These are phyloP conservation scores for Stereocaulon alpinum DNA, from an alignment of 495 filamentous ascomycete genomes.

Conservation along the genomic window DNA sequence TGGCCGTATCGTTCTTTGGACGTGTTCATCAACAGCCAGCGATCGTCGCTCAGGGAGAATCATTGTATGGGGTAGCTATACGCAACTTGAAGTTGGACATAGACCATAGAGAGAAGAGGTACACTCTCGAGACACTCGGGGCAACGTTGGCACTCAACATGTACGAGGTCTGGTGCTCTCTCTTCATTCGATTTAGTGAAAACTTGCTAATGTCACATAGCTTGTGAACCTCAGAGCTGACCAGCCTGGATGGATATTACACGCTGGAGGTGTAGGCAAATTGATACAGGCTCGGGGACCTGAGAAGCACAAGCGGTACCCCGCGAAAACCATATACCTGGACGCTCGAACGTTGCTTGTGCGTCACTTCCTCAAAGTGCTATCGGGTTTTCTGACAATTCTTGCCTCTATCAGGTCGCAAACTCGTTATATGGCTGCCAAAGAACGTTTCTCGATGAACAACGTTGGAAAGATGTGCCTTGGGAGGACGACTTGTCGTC, in stretches of 20 bases:
- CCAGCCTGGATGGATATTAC: neutral
- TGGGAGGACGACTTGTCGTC: slow-evolving; percentile 5
- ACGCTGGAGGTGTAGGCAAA: slow-evolving; percentile 1
- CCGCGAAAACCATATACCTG: slow-evolving; percentile 9
- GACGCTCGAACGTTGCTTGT: slow-evolving; percentile 7
- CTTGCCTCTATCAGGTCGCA: neutral
- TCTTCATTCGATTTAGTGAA: neutral
- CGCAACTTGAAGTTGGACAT: neutral
- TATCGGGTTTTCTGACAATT: neutral
- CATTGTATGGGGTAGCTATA: neutral
- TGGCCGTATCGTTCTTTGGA: slow-evolving; percentile 9
- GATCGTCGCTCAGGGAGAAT: neutral
- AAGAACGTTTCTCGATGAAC: slow-evolving; percentile 12
- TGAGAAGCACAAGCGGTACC: slow-evolving; percentile 3
- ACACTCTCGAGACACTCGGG: slow-evolving; percentile 6
- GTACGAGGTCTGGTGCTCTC: slow-evolving; percentile 10
- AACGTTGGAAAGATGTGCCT: slow-evolving; percentile 4
- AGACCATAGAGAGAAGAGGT: neutral
- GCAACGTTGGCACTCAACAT: slow-evolving; percentile 14
- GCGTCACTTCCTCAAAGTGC: neutral
- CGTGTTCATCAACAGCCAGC: slow-evolving; percentile 4
- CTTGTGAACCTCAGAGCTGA: neutral
- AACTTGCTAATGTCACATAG: neutral
- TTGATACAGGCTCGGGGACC: slow-evolving; percentile 7
- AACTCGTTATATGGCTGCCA: neutral